A percentile compares a stretch with the other conserved stretches of the same genome.
These are phyloP conservation scores for Colletotrichum tofieldiae DNA, from an alignment of 2,329 filamentous ascomycete genomes.

Conservation along the genomic window DNA sequence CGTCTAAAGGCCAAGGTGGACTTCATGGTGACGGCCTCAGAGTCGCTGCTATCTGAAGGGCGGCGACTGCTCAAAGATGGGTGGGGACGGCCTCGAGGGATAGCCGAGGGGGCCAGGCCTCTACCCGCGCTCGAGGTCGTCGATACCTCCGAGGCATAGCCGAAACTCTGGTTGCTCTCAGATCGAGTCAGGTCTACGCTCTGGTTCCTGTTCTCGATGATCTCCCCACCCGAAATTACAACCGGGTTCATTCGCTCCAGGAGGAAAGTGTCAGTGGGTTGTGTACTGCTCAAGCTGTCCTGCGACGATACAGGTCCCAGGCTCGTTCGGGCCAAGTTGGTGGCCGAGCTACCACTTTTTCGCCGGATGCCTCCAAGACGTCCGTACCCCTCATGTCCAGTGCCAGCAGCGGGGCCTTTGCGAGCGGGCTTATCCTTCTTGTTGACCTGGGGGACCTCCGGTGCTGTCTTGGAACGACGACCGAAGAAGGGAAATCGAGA, in stretches of 20 bases:
- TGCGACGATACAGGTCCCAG: constrained; percentile 64
- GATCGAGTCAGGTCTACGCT: constrained; percentile 64
- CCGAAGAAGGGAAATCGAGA: constrained; percentile 85
- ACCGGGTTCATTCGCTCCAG: constrained; percentile 76
- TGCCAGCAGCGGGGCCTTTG: constrained; percentile 91
- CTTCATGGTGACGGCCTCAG: constrained; percentile 63
- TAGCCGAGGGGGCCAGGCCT: constrained; percentile 69
- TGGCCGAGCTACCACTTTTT: constrained; percentile 73
- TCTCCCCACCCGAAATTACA: constrained; percentile 75
- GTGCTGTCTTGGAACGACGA: constrained; percentile 77
- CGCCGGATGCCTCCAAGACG: constrained; percentile 74
- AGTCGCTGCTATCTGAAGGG: constrained; percentile 72
- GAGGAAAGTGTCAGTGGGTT: constrained; percentile 70
- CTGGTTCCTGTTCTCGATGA: constrained; percentile 73
- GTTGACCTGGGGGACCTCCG: constrained; percentile 64
- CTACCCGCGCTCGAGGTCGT: constrained; percentile 58
- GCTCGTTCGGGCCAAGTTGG: constrained; percentile 63
- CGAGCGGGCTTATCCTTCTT: constrained; percentile 72
- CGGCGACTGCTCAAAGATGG: constrained; percentile 53
- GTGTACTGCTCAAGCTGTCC: constrained; percentile 64
- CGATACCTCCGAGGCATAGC: constrained; percentile 58
- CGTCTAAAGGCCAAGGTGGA: constrained; percentile 69
- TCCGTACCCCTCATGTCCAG: constrained; percentile 91
- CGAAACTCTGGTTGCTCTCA: constrained; percentile 66
- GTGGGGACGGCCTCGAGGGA: constrained; percentile 57